phyloP scores from a whole-genome alignment of 495 filamentous ascomycete species.

The Aspergillus kassunensis region DNA sequence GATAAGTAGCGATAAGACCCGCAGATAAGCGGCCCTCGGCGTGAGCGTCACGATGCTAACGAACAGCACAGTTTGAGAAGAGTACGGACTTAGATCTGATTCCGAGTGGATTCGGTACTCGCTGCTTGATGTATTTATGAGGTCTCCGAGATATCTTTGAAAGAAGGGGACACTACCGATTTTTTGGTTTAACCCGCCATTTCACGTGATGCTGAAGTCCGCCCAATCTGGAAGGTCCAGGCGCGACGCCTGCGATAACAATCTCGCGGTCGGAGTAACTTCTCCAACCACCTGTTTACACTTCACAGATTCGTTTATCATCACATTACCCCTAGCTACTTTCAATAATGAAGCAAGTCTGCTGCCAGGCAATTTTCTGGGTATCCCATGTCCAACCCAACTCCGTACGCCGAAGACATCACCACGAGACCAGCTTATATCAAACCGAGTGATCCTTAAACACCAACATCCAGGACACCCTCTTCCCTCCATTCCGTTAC shows the following conservation, averaged over 20 bases:
- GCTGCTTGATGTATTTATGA: no score
- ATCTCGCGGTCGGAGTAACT: slow-evolving; percentile 6
- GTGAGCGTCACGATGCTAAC: no score
- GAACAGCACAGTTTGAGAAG: no score
- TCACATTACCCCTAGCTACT: background rate
- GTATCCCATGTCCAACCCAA: background rate
- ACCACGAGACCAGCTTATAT: background rate
- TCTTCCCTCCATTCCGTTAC: no score
- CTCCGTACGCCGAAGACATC: no score
- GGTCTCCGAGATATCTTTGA: background rate
- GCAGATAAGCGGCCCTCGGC: slow-evolving; percentile 22
- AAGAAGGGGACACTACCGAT: background rate
- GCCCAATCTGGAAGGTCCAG: slow-evolving; percentile 21
- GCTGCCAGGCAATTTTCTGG: background rate
- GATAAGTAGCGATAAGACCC: slow-evolving; percentile 18
- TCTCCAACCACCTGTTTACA: no score
- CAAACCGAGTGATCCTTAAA: background rate
- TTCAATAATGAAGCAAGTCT: background rate
- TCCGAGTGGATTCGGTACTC: no score
- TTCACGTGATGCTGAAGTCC: slow-evolving; percentile 6
- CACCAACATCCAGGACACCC: background rate
- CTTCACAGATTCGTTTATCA: no score
- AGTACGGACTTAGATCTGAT: no score
- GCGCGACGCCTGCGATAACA: slow-evolving; percentile 4
- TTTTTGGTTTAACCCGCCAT: background rate